Evolutionary conservation across 2,329 filamentous ascomycete species (phyloP), one percentile per base, ranked within the genome.

Genomic region (Stagonosporopsis tanaceti): DNA sequence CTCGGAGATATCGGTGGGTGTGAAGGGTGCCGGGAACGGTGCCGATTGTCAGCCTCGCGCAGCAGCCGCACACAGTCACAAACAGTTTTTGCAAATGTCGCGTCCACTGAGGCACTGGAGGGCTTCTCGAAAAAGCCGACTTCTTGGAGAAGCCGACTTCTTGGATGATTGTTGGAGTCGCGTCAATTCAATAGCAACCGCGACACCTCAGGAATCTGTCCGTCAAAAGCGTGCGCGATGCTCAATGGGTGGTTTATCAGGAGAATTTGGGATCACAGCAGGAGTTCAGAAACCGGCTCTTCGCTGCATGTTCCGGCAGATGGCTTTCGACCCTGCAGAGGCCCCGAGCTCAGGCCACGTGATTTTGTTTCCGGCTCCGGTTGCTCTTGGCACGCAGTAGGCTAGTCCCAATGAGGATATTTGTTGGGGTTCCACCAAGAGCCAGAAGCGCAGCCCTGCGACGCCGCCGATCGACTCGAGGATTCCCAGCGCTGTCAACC

Each of bases 1-100:
- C 20, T 71, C 68, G 68, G 70, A 69, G 58, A 50, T 47, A 47
- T 41, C 34, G 28, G 39, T 53, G 34, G 39, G 40, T 53, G 48
- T 45, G 40, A 53, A 50, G 30, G 37, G 45, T 48, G 50, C 34
- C 56, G 56, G 50, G 34, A 50, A 20, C 40, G 40, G 24, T 46
- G 40, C 56, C 56, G 56, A 42, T 50, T 59, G 44, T 50, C 50
- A 57, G 48, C 54, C 54, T 48, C n/a, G 54, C 37, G 50, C 48
- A 57, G 38, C 15, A 41, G 20, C n/a, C n/a, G 40, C 38, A 28
- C 25, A 37, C 34, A 47, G 15, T 32, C 22, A 14, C 40, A 27
- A 47, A 44, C 28, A 42, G 15, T 41, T 20, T 22, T 22, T 28
- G 27, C 34, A 28, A 27, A 30, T 11, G 27, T 45, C 30, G 35